Evolutionary conservation across 2,329 filamentous ascomycete genomes (phyloP), one percentile per base, ranked within the genome.

Genomic region (Aspergillus neotritici): DNA sequence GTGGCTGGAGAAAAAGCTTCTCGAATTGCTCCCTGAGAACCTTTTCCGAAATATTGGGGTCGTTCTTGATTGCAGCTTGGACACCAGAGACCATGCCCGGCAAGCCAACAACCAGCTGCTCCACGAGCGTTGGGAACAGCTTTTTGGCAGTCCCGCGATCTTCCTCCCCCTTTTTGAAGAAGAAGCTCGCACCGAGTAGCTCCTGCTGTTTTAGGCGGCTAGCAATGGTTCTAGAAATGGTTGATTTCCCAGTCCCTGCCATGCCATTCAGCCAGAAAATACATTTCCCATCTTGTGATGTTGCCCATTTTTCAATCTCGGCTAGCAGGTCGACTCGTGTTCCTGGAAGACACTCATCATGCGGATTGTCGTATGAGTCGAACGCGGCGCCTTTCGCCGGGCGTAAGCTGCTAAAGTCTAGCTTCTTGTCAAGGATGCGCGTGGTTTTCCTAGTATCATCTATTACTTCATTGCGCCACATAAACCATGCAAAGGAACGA

Each of bases 131-230:
- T 0, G 66, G 53, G 13, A 74, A 61, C 25, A 75, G 58, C 37
- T 54, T 58, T 5, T 49, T 45, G 3, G 61, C 57, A 31, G 56
- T 57, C 3, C 62, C 57, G n/a, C 65, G 61, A 46, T 73, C 66
- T 4, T 52, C 53, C 31, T 68, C 66, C 2, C 64, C 67, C 44
- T 56, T 63, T 43, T 68, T 70, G 54, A 74, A 74, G 55, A 72
- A 71, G 51, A 74, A 73, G 46, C 60, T 68, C 3, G 64, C 62
- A 15, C 57, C 59, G 32, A 68, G 60, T 9, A 25, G 34, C 13
- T 45, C 33, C 8, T 52, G 44, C 8, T 51, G 44, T 14, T 34
- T 34, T n/a, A 59, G 21, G 21, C 21, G 21, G 21, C 21, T 25
- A 2, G 21, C 21, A 25, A 25, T 25, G 5, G 21, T 25, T 8